These are phyloP conservation scores for Cyberlindnera veronae DNA, from an alignment of 805 yeast species.

Conservation along the genomic window DNA sequence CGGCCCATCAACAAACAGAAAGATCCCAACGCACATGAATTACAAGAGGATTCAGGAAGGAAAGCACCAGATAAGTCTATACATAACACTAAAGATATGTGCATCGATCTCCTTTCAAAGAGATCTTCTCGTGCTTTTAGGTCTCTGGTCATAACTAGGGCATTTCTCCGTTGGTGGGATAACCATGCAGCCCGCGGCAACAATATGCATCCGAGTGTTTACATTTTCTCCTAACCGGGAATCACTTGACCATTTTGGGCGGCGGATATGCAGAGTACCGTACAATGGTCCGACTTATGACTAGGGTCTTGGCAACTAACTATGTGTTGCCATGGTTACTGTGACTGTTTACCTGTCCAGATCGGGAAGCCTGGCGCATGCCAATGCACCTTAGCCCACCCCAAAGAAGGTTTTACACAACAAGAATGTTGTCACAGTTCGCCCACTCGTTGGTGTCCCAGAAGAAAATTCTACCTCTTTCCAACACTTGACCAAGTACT, in stretches of 20 bases:
- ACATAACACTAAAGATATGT: too few relatives aligned
- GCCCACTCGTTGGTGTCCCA: neutral
- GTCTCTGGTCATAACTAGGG: too few relatives aligned
- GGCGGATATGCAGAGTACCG: neutral
- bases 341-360: conserved; percentile 10
- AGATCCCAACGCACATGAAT: too few relatives aligned
- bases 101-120: too few relatives aligned
- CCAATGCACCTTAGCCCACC: conserved; percentile 8
- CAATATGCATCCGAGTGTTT: neutral
- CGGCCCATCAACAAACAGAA: too few relatives aligned
- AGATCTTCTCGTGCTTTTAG: too few relatives aligned
- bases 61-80: too few relatives aligned
- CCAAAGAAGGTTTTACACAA: conserved; percentile 3
- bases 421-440: conserved; percentile 7
- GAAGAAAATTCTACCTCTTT: conserved; percentile 2
- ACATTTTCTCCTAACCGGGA: neutral
- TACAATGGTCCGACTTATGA: neutral
- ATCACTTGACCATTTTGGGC: neutral
- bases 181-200: neutral
- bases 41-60: too few relatives aligned
- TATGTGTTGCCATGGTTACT: conserved; percentile 13
- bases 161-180: too few relatives aligned
- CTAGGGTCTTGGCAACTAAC: conserved; percentile 6
- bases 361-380: conserved; percentile 5
- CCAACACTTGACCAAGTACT: conserved; percentile 3